Conservation (phyloP, 2,329 filamentous ascomycete species). For the Diaporthe sp. region DNA sequence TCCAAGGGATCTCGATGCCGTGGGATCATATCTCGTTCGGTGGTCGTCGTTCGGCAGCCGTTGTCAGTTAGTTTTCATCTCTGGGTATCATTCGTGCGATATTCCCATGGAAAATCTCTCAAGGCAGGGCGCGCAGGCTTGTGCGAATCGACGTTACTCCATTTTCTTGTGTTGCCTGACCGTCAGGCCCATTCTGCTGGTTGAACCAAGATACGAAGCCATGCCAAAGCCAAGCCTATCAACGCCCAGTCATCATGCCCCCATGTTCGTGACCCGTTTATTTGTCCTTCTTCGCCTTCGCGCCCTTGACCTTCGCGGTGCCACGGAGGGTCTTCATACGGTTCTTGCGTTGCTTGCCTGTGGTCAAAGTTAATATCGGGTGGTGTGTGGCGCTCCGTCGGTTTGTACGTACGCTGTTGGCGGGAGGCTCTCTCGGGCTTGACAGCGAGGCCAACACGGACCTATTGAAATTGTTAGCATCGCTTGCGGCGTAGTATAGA, state of each 20-base stretch:
- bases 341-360: constrained; percentile 99
- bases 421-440: constrained; percentile 98
- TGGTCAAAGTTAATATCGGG: constrained; percentile 41
- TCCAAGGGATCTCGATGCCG: neutral
- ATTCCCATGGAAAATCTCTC: neutral
- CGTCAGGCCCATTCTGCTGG: constrained; percentile 17
- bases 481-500: too few relatives aligned
- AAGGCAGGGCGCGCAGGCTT: neutral
- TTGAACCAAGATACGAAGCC: constrained; percentile 27
- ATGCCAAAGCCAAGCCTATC: constrained; percentile 24
- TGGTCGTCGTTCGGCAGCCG: neutral
- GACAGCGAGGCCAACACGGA: constrained; percentile 89
- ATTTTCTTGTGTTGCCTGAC: constrained; percentile 27
- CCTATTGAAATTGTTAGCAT: constrained; percentile 41
- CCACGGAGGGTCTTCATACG: constrained; percentile 98
- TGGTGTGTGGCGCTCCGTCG: too few relatives aligned
- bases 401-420: constrained; percentile 91
- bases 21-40: neutral
- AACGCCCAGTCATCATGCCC: constrained; percentile 24
- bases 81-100: constrained; percentile 13
- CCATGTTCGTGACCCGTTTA: constrained; percentile 61
- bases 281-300: constrained; percentile 93
- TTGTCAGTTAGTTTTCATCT: neutral
- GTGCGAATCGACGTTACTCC: constrained; percentile 24
- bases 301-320: constrained; percentile 98